Base-by-base conservation (phyloP, 192 early-diverging fungal genomes). In the Kickxella alabastrina region DNA sequence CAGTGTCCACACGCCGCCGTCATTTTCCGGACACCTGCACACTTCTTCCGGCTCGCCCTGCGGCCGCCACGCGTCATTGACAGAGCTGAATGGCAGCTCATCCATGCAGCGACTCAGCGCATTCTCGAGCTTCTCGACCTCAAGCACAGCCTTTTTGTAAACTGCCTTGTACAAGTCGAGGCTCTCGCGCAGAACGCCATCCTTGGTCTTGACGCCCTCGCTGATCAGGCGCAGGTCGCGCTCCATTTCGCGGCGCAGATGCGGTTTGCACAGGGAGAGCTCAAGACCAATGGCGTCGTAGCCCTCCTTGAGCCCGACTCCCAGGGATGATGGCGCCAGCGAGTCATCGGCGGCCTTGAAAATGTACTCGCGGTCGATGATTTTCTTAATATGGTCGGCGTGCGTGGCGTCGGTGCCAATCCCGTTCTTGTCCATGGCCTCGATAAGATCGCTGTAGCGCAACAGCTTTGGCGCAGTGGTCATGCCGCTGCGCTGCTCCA, bases 341-440 rank as follows among this genome's bases (percentile, higher is more conserved):
- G 68, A 69, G 7, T 59, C 65, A 39, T 83, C 79, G 10, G 55
- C 49, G 17, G 80, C 75, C 43, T 93, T 88, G 39, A 83, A 78
- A 3, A 81, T 85, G 62, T 99, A 99, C 31, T 94, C 82, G 10
- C 96, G 83, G 2, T 88, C 86, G 10, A 85, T 81, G 27, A 99
- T 89, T 42, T 84, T 97, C 57, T 92, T 90, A 59, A 99, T 99
- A 48, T 97, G 95, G 27, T 95, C 89, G 7, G 87, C 87, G 25
- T 97, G 96, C 0, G 94, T 99, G 0, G 96, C 95, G 65, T 99
- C 96, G 6, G 96, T 99, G 12, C 93, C 96, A 34, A 99, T 97
- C 14, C 89, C 91, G 56, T 88, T 87, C 64, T 88, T 85, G 49
- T 97, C 91, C 93, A 99, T 96, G 18, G 88, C 50, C 0, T 76